Conservation (phyloP, 2,329 filamentous ascomycete genomes). For the Scorias spongiosa region DNA sequence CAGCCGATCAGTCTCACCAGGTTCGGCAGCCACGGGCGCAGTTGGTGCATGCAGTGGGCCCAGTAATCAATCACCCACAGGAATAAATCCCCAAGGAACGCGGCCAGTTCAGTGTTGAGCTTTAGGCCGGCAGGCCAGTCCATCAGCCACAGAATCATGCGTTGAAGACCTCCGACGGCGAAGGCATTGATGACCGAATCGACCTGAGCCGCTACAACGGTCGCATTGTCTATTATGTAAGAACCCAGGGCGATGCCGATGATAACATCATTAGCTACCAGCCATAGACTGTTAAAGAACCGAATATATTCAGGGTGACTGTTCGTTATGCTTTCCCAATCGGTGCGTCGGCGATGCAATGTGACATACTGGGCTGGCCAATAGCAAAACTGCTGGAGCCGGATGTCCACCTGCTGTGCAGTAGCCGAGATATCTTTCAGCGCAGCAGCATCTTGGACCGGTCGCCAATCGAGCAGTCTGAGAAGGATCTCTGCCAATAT, state of each 20-base stretch:
- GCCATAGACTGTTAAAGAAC: constrained; percentile 97
- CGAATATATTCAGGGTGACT: constrained; percentile 96
- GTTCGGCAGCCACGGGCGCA: constrained; percentile 67
- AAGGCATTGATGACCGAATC: constrained; percentile 62
- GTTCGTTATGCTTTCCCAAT: constrained; percentile 91
- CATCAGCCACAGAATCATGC: constrained; percentile 91
- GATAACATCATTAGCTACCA: constrained; percentile 96
- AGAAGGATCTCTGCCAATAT: constrained; percentile 67
- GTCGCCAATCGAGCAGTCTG: constrained; percentile 68
- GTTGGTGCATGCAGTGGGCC: constrained; percentile 64
- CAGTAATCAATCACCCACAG: constrained; percentile 98
- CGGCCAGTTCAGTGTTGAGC: constrained; percentile 80
- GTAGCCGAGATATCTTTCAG: constrained; percentile 93
- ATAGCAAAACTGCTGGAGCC: constrained; percentile 94
- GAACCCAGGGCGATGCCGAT: constrained; percentile 93
- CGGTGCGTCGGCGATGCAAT: constrained; percentile 70
- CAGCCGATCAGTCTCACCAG: constrained; percentile 89
- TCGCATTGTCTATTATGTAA: constrained; percentile 90
- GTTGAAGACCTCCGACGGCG: constrained; percentile 74
- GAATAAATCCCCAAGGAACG: constrained; percentile 90
- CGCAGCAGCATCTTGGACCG: constrained; percentile 62
- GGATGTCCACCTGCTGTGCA: constrained; percentile 92
- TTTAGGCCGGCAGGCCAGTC: constrained; percentile 90
- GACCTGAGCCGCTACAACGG: constrained; percentile 68
- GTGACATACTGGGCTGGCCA: constrained; percentile 96